Evolutionary conservation across 805 yeast genomes (phyloP), one percentile per base, ranked within the genome.

Genomic region (Ogataea trehaloabstinens): DNA sequence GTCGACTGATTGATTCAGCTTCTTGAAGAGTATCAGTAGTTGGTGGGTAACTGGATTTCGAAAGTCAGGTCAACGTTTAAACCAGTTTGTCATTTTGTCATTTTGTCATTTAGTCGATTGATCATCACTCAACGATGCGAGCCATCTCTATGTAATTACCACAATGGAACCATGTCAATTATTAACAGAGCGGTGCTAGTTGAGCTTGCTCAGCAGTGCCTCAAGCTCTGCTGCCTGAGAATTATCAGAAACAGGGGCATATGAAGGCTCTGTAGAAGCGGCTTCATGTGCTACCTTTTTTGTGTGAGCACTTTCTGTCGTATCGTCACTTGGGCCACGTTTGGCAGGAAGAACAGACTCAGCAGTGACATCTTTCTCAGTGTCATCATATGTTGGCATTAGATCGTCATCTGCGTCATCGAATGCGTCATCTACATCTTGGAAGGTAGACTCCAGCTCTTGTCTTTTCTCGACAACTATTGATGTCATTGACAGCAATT

Each of bases 371-470:
- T 37, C 53, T 6, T 28, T 32, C 12, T 42, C 48, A 12, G 32
- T 45, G 15, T 37, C 36, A 11, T 31, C 56, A 52, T 43, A 52
- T 30, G 46, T 38, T 31, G 51, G 53, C 27, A 53, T 27, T 19
- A 41, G 45, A 18, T 45, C 47, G 33, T 40, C 48, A 18, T 41
- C 47, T 15, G 37, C 46, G 18, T 41, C 46, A 12, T 38, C 52
- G 22, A 28, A 31, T 8, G 27, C 40, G 4, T 30, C 38, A 19
- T 16, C 39, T 19, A 32, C 39, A 20, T 31, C 49, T 15, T 42
- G 42, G 18, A 54, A 34, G 15, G 55, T 46, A 24, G 46, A 46
- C 35, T 56, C 53, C 24, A 61, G 46, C 35, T 60, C 66, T 13
- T 34, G 31, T 36, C 48, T 49, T 25, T 54, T 53, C 18, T 37